Percentiles rank a stretch among this genome's conserved stretches.
Evolutionary conservation across 371 early-diverging fungal species (phyloP).

Genomic region (Lichtheimia hyalospora): DNA sequence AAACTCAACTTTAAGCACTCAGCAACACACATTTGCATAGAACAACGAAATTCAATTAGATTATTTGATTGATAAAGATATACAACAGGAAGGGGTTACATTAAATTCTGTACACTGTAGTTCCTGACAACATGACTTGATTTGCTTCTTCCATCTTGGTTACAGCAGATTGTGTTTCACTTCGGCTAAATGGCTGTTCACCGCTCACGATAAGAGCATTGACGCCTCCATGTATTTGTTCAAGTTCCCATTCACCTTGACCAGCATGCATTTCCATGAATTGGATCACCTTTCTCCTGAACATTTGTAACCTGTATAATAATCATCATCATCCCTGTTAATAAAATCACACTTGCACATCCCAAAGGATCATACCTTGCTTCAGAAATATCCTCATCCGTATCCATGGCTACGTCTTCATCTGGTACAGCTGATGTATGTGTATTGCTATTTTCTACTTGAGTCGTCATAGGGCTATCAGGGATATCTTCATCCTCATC

Average conservation of each 20-base stretch:
- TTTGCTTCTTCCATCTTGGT: slow-evolving; percentile 60
- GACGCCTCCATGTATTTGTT: slow-evolving; percentile 39
- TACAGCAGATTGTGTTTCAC: slow-evolving; percentile 28
- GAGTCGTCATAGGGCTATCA: not conserved
- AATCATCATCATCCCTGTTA: too few species aligned
- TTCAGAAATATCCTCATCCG: slow-evolving; percentile 23
- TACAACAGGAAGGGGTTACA: too few species aligned
- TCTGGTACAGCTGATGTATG: not conserved
- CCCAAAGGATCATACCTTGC: slow-evolving; percentile 12
- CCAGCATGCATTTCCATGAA: slow-evolving; percentile 14
- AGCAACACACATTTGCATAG: too few species aligned
- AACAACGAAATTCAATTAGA: too few species aligned
- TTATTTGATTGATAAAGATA: too few species aligned
- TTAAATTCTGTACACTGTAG: slow-evolving; percentile 65
- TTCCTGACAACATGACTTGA: slow-evolving; percentile 73
- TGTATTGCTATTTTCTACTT: not conserved
- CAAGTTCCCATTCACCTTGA: slow-evolving; percentile 35
- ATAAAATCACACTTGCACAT: not conserved
- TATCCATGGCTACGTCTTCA: slow-evolving; percentile 19
- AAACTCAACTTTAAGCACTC: too few species aligned
- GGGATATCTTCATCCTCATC: slow-evolving; percentile 8
- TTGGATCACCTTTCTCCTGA: slow-evolving; percentile 28
- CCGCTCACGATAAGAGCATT: slow-evolving; percentile 33
- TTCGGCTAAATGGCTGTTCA: slow-evolving; percentile 18
- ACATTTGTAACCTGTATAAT: slow-evolving; percentile 37